A percentile compares a stretch with the other conserved stretches of the same genome.
phyloP scores from a whole-genome alignment of 306 rosid genomes.

The Rubus idaeus region DNA sequence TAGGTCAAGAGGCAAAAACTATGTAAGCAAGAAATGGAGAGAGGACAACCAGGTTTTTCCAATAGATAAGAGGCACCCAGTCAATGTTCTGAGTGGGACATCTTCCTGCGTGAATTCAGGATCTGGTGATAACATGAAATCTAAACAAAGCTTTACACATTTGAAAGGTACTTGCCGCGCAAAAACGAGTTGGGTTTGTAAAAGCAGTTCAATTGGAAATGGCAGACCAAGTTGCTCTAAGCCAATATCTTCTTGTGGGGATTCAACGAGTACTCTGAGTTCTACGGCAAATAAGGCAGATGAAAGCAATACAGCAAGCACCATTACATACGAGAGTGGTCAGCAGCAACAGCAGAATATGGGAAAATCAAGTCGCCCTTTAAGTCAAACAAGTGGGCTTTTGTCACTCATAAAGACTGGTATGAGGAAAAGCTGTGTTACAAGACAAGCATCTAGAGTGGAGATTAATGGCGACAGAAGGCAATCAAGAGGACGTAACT shows the following conservation, averaged over 20 bases:
- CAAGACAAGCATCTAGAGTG: constrained; percentile 41
- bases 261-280: constrained; percentile 29
- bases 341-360: constrained; percentile 34
- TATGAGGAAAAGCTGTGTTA: constrained; percentile 48
- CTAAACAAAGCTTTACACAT: constrained; percentile 28
- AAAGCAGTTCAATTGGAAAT: constrained; percentile 34
- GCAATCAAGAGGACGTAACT: constrained; percentile 48
- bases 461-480: constrained; percentile 36
- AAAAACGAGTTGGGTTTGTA: constrained; percentile 31
- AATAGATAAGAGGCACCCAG: constrained; percentile 39
- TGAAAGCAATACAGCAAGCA: constrained; percentile 46
- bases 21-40: constrained; percentile 54
- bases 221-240: constrained; percentile 12
- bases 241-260: constrained; percentile 28
- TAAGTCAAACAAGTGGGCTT: constrained; percentile 35
- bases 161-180: constrained; percentile 34
- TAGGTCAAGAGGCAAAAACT: constrained; percentile 72
- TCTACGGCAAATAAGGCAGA: constrained; percentile 31
- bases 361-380: constrained; percentile 41
- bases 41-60: constrained; percentile 31
- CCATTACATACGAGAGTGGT: constrained; percentile 43
- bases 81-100: constrained; percentile 37
- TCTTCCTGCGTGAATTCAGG: constrained; percentile 28
- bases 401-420: constrained; percentile 41
- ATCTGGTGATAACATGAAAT: constrained; percentile 38